Conservation (phyloP, 1,284 basidiomycete genomes). For the Anthracocystis walkeri region DNA sequence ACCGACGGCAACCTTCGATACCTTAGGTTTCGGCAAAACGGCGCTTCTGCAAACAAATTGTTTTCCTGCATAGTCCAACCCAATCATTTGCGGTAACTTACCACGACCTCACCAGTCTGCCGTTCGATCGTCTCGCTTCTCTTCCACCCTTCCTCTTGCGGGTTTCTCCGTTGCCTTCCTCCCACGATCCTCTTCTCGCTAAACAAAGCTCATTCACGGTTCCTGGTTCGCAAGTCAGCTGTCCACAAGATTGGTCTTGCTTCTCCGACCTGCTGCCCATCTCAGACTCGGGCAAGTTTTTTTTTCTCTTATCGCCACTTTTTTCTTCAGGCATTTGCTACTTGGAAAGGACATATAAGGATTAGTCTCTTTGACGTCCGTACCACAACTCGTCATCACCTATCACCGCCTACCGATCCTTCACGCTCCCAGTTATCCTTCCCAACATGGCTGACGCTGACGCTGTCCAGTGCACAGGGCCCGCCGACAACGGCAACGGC, state of each 20-base stretch:
- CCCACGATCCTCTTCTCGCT: not conserved
- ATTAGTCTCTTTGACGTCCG: not conserved
- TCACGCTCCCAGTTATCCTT: not conserved
- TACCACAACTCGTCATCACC: not conserved
- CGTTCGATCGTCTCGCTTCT: conserved; percentile 10
- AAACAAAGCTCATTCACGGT: conserved; percentile 5
- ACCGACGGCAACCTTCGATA: conserved; percentile 15
- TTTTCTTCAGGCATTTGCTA: not conserved
- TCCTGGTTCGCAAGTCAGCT: conserved; percentile 7
- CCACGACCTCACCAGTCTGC: conserved; percentile 36
- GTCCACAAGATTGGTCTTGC: conserved; percentile 8
- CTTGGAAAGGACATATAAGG: not conserved
- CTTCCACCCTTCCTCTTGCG: not conserved
- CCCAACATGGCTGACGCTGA: conserved; percentile 45
- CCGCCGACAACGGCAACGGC: conserved; percentile 32
- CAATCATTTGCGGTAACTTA: conserved; percentile 3
- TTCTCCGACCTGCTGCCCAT: not conserved
- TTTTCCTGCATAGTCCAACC: not conserved
- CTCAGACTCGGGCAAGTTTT: conserved; percentile 1
- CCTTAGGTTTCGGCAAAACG: not conserved
- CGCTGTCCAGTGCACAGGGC: conserved; percentile 33
- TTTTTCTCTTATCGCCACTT: not conserved
- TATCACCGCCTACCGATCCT: not conserved
- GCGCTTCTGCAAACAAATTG: conserved; percentile 1
- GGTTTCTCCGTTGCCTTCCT: not conserved